Base-by-base conservation (phyloP, 345 rosid species). In the Eucalyptus marginata region DNA sequence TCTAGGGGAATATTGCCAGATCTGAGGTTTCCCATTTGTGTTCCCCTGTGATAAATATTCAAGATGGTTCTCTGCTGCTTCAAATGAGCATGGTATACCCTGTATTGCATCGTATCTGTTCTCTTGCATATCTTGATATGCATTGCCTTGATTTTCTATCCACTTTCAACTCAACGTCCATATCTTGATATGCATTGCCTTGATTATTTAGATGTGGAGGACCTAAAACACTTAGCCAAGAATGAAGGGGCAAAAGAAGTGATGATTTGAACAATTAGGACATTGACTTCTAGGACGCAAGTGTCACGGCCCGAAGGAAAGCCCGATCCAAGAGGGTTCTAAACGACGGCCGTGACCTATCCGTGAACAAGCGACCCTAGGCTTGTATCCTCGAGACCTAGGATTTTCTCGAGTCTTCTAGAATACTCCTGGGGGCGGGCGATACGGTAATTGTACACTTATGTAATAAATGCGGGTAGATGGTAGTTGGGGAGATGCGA, bases 171-270 rank as follows among this genome's bases (percentile, higher is more conserved):
- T 33, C 51, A 31, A 29, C 13, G 2, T 27, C 86, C 58, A 49
- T 47, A 12, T 7, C 36, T 15, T 66, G 27, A 43, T 17, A 31
- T 51, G 51, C 18, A 87, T 58, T n/a, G 25, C 40, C 87, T 90
- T 40, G 13, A 86, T 49, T 43, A 87, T 91, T 86, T 86, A 97
- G 99, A 97, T 89, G 89, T 96, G 93, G 98, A 95, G 90, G 98
- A 96, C 92, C 94, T 97, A 86, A 94, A 95, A 91, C 89, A 13
- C 66, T 95, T 94, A 81, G 91, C 99, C 89, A 95, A 94, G 93
- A 90, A 56, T 89, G 94, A 95, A 93, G 96, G 96, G 87, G 97
- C 97, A 81, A 64, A 22, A 62, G 99, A 96, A 94, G 71, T 29
- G 71, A 62, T 3, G 33, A 62, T 29, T 13, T 58, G 64, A 58